Evolutionary conservation across 345 rosid genomes (phyloP).

Genomic region (Rhodomyrtus tomentosa): DNA sequence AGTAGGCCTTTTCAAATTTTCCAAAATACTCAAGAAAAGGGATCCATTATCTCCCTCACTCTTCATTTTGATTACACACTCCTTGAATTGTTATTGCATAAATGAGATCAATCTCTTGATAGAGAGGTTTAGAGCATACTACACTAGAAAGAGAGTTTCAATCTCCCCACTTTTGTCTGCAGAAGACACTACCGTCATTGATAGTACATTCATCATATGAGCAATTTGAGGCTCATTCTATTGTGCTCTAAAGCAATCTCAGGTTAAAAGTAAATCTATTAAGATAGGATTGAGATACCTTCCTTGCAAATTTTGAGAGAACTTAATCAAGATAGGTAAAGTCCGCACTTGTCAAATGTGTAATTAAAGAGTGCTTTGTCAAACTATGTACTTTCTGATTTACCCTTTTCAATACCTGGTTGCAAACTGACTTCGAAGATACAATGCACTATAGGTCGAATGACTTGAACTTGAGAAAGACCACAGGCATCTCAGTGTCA

Average conservation of each 20-base stretch:
- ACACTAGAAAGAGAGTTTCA: not conserved
- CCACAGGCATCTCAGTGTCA: not conserved
- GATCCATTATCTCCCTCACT: not conserved
- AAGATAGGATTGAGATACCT: not conserved
- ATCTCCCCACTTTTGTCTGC: not conserved
- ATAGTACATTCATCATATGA: not conserved
- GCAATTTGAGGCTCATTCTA: not conserved
- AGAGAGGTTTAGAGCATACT: not conserved
- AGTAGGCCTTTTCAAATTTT: not conserved
- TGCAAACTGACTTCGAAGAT: not conserved
- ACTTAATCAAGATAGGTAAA: not conserved
- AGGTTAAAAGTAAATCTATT: not conserved
- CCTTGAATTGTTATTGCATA: not conserved
- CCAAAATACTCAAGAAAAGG: not conserved
- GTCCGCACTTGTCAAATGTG: not conserved
- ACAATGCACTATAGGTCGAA: not conserved
- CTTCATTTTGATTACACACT: not conserved
- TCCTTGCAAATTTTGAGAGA: too few relatives aligned
- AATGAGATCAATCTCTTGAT: not conserved
- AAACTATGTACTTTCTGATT: not conserved
- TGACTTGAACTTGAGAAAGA: not conserved
- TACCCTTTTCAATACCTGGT: not conserved
- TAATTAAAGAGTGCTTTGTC: not conserved
- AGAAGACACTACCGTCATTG: not conserved
- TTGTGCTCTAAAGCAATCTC: not conserved